Conservation (phyloP, 176 grass and related monocot species). For the Aegilops umbellulata region DNA sequence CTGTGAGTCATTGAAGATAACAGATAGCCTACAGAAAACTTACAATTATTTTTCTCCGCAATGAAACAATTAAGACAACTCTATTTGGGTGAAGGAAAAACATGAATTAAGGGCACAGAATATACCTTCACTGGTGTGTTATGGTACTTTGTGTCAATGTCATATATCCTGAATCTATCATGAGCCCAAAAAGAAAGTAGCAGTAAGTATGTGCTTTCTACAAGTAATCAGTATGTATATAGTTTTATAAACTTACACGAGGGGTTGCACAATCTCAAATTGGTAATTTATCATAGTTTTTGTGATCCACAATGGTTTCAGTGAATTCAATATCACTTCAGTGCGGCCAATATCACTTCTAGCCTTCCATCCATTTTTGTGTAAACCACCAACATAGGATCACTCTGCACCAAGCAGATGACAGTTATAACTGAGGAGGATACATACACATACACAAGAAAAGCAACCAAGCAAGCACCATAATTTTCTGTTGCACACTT, state of each 20-base stretch:
- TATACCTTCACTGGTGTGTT: slow-evolving; percentile 85
- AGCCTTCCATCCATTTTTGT: slow-evolving; percentile 57
- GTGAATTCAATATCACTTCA: slow-evolving; percentile 82
- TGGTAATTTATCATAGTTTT: slow-evolving; percentile 84
- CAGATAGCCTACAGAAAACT: neutral
- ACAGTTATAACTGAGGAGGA: neutral
- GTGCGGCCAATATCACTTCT: slow-evolving; percentile 93
- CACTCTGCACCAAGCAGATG: slow-evolving; percentile 59
- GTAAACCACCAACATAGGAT: slow-evolving; percentile 88
- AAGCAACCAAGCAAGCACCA: slow-evolving; percentile 1
- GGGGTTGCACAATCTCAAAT: slow-evolving; percentile 88
- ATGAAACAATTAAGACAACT: slow-evolving; percentile 12
- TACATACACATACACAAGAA: neutral
- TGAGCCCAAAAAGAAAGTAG: slow-evolving; percentile 2
- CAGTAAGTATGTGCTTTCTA: slow-evolving; percentile 4
- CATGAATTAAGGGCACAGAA: neutral
- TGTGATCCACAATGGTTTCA: slow-evolving; percentile 86
- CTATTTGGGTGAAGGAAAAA: neutral
- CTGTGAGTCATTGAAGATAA: neutral
- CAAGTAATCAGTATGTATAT: neutral
- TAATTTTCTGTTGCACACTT: neutral
- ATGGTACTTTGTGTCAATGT: slow-evolving; percentile 89
- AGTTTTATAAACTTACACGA: slow-evolving; percentile 60
- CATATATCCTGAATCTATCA: slow-evolving; percentile 77
- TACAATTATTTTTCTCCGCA: neutral